A percentile compares a stretch with the other conserved stretches of the same genome.
Evolutionary conservation across 768 basidiomycete species (phyloP).

Genomic region (Amylocystis lapponica): DNA sequence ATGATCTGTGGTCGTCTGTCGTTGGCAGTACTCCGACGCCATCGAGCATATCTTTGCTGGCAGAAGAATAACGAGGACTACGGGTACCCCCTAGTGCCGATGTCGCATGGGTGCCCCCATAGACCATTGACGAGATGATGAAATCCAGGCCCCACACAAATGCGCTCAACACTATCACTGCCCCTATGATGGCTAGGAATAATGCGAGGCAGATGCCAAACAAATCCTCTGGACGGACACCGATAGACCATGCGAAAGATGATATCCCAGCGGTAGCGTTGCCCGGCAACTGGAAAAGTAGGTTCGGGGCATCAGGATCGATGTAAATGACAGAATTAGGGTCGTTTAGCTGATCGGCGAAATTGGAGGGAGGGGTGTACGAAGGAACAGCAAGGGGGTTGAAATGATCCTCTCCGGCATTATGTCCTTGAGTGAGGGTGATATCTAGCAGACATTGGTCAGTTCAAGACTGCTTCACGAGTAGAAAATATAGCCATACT

Average conservation of each 20-base stretch:
- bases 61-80: constrained; percentile 36
- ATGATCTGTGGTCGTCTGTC: constrained; percentile 46
- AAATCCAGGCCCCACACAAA: constrained; percentile 72
- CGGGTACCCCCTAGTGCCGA: constrained; percentile 25
- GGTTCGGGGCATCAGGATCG: constrained; percentile 59
- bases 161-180: constrained; percentile 61
- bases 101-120: constrained; percentile 24
- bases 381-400: constrained; percentile 53
- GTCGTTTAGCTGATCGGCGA: constrained; percentile 69
- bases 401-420: constrained; percentile 50
- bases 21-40: constrained; percentile 16
- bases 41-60: constrained; percentile 50
- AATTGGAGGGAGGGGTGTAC: constrained; percentile 64
- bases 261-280: constrained; percentile 64
- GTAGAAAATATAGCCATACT: constrained; percentile 38
- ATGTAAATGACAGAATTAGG: constrained; percentile 73
- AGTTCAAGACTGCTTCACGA: constrained; percentile 8
- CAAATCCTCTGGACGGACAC: constrained; percentile 75
- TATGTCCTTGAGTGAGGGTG: constrained; percentile 48
- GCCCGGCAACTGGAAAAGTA: constrained; percentile 63
- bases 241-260: constrained; percentile 81
- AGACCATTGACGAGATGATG: constrained; percentile 32
- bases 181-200: constrained; percentile 75
- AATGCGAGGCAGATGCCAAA: constrained; percentile 78
- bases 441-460: constrained; percentile 50